Conservation (phyloP, 345 rosid genomes). For the Eucalyptus grandis region DNA sequence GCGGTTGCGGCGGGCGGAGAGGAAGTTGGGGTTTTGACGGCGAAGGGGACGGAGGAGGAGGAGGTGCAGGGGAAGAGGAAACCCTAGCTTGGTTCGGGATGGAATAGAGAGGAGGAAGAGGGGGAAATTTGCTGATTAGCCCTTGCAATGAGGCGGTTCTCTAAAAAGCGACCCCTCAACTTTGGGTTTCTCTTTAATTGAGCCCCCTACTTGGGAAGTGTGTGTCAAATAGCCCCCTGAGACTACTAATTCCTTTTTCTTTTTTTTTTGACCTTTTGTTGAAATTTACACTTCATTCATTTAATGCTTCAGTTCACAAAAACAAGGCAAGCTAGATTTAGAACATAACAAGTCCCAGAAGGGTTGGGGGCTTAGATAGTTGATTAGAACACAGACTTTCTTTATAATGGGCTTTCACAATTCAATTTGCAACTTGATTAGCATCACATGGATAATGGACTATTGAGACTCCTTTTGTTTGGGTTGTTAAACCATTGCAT, state of each 20-base stretch:
- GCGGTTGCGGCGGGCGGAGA: not conserved
- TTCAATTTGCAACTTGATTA: too few relatives aligned
- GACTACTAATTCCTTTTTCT: not conserved
- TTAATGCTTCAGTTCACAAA: too few relatives aligned
- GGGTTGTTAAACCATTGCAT: too few relatives aligned
- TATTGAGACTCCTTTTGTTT: too few relatives aligned
- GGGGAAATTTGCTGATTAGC: not conserved
- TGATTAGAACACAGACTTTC: too few relatives aligned
- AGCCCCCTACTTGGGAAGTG: not conserved
- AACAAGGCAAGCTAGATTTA: too few relatives aligned
- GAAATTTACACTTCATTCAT: too few relatives aligned
- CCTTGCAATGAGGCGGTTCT: not conserved
- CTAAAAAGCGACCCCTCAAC: not conserved
- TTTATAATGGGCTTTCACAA: too few relatives aligned
- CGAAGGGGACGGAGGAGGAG: not conserved
- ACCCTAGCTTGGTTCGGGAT: not conserved
- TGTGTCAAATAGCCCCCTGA: not conserved
- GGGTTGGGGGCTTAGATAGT: too few relatives aligned
- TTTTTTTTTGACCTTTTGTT: too few relatives aligned
- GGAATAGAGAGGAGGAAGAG: not conserved
- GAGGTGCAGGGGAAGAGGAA: not conserved
- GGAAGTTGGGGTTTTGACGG: not conserved
- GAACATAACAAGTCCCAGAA: too few relatives aligned
- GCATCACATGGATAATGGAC: rapidly evolving
- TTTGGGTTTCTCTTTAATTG: not conserved